Evolutionary conservation across 1,284 basidiomycete genomes (phyloP), one percentile per base, ranked within the genome.

Genomic region (Naganishia sp.): DNA sequence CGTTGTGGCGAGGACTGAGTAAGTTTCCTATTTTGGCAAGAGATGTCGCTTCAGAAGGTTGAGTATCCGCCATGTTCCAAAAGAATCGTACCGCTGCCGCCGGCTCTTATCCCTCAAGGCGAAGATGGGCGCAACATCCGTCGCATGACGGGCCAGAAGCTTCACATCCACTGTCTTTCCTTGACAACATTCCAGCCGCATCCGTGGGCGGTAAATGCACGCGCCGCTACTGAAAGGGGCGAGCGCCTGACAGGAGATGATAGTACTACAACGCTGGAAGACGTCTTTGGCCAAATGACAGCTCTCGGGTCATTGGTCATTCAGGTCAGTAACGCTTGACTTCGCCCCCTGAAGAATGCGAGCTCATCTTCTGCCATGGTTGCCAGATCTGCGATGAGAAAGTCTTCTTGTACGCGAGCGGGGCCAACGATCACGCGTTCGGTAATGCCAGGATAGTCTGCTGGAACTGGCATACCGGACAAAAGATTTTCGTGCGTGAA

Each of bases 401-500:
- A 13, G 47, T 80, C n/a, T 78, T 72, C 54, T 68, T 80, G 4
- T 58, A 79, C 66, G 53, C 51, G 61, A 61, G 52, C 28, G 60
- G 42, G 11, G 43, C 52, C 25, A 43, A 42, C n/a, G 47, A 61
- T 6, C 46, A 61, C 11, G 25, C 47, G n/a, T 54, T 62, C 43
- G 52, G 54, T 3, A 62, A 65, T 41, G 57, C 63, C 5, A 25
- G 57, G 45, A 46, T 79, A 1, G 66, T 65, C 35, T 78, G 75
- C 9, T 80, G 76, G 76, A 74, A 80, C 51, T 79, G 78, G 78
- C 75, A 75, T 2, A 78, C 74, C 0, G 77, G 78, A 9, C 65
- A 75, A n/a, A 63, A 71, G 39, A 72, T 74, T 4, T 71, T 77
- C 39, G 73, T 79, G 49, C 63, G 75, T 75, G 5, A 9, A n/a